Conservation (phyloP, 257 asterid species). For the Petunia axillaris region DNA sequence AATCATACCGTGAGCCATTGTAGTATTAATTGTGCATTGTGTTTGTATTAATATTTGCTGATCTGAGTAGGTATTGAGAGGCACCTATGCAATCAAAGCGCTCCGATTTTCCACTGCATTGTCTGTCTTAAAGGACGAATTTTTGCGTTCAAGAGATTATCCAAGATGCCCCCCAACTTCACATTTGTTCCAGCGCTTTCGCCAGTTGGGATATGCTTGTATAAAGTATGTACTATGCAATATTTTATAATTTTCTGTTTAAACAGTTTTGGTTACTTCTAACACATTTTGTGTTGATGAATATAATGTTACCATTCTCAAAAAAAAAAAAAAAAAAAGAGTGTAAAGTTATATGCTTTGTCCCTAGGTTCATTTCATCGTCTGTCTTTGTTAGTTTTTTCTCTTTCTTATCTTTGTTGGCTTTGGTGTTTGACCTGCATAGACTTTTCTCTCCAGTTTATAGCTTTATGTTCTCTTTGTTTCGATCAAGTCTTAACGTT, state of each 20-base stretch:
- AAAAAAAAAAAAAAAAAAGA: no score
- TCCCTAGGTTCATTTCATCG: constrained; percentile 17
- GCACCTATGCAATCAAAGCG: constrained; percentile 89
- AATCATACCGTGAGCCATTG: neutral
- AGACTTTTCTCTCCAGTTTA: neutral
- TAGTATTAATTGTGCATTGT: constrained; percentile 10
- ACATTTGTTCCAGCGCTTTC: constrained; percentile 97
- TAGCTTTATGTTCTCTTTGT: neutral
- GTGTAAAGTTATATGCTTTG: neutral
- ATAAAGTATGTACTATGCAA: constrained; percentile 58
- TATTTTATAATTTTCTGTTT: neutral
- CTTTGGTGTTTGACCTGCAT: constrained; percentile 4
- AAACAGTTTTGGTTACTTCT: neutral
- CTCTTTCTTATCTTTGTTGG: constrained; percentile 4
- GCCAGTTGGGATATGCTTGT: constrained; percentile 96
- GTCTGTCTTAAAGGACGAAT: constrained; percentile 92
- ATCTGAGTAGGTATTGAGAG: constrained; percentile 76
- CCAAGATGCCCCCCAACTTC: constrained; percentile 98
- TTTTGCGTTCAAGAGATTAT: constrained; percentile 95
- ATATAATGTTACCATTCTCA: no score
- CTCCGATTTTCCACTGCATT: constrained; percentile 98
- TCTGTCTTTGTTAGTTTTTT: constrained; percentile 4
- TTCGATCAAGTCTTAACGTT: neutral
- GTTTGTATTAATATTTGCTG: constrained; percentile 32
- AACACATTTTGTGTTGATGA: no score